phyloP scores from a whole-genome alignment of 2,329 filamentous ascomycete genomes.

The Microdochium trichocladiopsis region DNA sequence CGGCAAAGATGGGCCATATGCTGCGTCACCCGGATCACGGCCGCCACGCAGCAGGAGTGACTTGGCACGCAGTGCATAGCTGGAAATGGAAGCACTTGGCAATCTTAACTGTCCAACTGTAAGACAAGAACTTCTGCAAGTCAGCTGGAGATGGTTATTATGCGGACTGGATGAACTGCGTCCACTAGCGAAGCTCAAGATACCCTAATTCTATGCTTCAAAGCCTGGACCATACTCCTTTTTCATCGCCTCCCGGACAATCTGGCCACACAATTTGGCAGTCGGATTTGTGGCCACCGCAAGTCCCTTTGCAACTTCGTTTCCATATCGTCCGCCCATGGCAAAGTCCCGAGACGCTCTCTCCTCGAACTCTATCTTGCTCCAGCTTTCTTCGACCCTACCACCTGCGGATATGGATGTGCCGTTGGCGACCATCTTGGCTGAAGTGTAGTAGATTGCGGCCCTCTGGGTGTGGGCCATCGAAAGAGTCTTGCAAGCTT shows the following conservation, averaged over 20 bases:
- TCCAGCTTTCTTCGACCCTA: constrained; percentile 42
- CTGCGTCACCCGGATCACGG: too few species aligned
- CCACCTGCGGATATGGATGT: constrained; percentile 27
- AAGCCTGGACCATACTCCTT: constrained; percentile 55
- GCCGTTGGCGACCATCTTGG: constrained; percentile 37
- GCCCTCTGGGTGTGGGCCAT: constrained; percentile 67
- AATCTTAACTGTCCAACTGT: too few species aligned
- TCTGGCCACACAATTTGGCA: constrained; percentile 62
- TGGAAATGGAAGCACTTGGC: too few species aligned
- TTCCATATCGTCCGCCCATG: constrained; percentile 58
- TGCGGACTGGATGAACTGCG: background rate
- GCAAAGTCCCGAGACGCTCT: constrained; percentile 56
- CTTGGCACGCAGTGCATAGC: too few species aligned
- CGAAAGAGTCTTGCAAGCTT: constrained; percentile 58
- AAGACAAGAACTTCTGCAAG: too few species aligned
- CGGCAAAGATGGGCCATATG: too few species aligned
- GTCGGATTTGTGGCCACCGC: constrained; percentile 61
- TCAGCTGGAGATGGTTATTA: background rate
- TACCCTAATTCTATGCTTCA: constrained; percentile 21
- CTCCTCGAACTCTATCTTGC: constrained; percentile 50
- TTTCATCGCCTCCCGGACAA: constrained; percentile 63
- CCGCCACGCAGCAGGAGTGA: too few species aligned
- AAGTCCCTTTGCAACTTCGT: constrained; percentile 56
- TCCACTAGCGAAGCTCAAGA: background rate
- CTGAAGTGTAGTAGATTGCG: constrained; percentile 53